Conservation (phyloP, 2,329 filamentous ascomycete genomes). For the Cyclaneusma minus region DNA sequence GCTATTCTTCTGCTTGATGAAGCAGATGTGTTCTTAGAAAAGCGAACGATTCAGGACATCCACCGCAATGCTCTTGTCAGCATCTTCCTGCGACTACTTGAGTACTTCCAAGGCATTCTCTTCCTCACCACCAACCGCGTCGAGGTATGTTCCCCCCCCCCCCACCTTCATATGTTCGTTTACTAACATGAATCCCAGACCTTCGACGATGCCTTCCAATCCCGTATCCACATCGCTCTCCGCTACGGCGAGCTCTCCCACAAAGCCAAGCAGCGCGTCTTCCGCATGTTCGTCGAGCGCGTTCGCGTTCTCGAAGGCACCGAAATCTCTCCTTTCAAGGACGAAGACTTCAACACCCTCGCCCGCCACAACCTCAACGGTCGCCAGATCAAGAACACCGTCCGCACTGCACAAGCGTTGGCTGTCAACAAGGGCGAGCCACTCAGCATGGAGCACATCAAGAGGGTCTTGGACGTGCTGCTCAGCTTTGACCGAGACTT, state of each 20-base stretch:
- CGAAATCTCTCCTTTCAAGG: slow-evolving; percentile 42
- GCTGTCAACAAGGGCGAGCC: slow-evolving; percentile 59
- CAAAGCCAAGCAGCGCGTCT: slow-evolving; percentile 64
- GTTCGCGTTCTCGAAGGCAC: slow-evolving; percentile 50
- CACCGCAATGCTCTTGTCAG: slow-evolving; percentile 75
- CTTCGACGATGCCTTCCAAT: slow-evolving; percentile 84
- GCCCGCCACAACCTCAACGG: slow-evolving; percentile 56
- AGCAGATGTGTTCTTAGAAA: slow-evolving; percentile 72
- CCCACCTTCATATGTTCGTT: neutral
- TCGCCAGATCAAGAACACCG: slow-evolving; percentile 75
- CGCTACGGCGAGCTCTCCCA: slow-evolving; percentile 60
- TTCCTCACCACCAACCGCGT: slow-evolving; percentile 85
- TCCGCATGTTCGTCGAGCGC: slow-evolving; percentile 68
- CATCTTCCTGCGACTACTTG: slow-evolving; percentile 72
- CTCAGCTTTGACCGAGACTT: slow-evolving; percentile 73
- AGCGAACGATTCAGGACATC: slow-evolving; percentile 68
- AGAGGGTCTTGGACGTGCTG: slow-evolving; percentile 68
- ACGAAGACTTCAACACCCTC: slow-evolving; percentile 51
- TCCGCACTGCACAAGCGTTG: slow-evolving; percentile 68
- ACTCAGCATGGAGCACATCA: slow-evolving; percentile 66
- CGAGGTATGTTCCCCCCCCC: slow-evolving; percentile 26
- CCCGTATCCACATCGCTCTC: slow-evolving; percentile 71
- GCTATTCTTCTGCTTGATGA: slow-evolving; percentile 77
- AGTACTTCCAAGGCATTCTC: slow-evolving; percentile 85
- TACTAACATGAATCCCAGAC: slow-evolving; percentile 29